Evolutionary conservation across 192 early-diverging fungal genomes (phyloP), one percentile per base, ranked within the genome.

Genomic region (Cladochytrium replicatum): DNA sequence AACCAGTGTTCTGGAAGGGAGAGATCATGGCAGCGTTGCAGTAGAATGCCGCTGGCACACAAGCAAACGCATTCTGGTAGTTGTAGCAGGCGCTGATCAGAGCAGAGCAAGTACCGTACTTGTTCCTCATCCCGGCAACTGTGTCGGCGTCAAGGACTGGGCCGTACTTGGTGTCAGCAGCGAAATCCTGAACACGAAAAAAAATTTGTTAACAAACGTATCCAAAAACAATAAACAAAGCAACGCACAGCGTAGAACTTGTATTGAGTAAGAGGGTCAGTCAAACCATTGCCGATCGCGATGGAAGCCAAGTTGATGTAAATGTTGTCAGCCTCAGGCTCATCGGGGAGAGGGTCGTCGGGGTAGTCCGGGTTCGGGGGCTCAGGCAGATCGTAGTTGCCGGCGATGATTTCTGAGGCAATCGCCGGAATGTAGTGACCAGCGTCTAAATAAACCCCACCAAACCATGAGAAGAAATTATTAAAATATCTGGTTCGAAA

Each of bases 391-490:
- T 71, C 69, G 44, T 85, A 69, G 65, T 96, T 95, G 29, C 75
- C 69, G 19, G 78, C 74, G 25, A 83, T 71, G 57, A 98, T 91
- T 31, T 82, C 85, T 43, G 69, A 63, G 6, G 79, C 92, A 25
- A 91, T 82, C 27, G 86, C 92, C 19, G 95, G 95, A 39, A 98
- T 75, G 56, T 96, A 98, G 67, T 95, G 92, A 2, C 95, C 95
- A 4, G 75, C 86, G 41, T 90, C 83, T 32, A 64, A 68, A 52
- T 19, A 34, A n/a, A n/a, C n/a, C 24, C 26, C 8, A 6, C 0
- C 19, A 26, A 54, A 48, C 17, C 11, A 34, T 17, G 28, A 1
- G 15, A 4, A 54, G 7, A 61, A 23, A 45, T 1, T n/a, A 0
- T n/a, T 23, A 32, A 47, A 45, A 9, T 29, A 29, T 29, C 23